These are phyloP conservation scores for Termitomyces titanicus DNA, from an alignment of 768 basidiomycete species.

Conservation along the genomic window DNA sequence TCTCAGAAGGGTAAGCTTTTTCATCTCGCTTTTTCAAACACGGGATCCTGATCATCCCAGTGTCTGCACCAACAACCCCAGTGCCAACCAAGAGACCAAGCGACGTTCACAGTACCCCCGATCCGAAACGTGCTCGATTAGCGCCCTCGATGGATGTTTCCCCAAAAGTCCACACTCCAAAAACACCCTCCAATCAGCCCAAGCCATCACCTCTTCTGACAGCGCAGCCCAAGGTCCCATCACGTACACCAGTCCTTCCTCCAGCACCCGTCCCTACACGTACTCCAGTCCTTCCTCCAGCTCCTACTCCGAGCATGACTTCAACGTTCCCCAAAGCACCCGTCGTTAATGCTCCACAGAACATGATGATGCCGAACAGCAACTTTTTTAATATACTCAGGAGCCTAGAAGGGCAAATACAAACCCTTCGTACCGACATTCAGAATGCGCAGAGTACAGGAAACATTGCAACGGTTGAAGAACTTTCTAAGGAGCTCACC, in stretches of 20 bases:
- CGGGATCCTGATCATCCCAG: not conserved
- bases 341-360: not conserved
- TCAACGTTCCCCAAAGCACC: not conserved
- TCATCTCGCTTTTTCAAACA: no score
- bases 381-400: not conserved
- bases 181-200: constrained; percentile 20
- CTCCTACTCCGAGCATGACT: not conserved
- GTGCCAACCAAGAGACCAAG: constrained; percentile 36
- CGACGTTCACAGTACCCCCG: constrained; percentile 34
- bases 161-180: constrained; percentile 18
- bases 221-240: constrained; percentile 15
- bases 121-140: constrained; percentile 42
- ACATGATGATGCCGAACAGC: not conserved
- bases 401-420: constrained; percentile 7
- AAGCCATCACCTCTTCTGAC: constrained; percentile 18
- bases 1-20: constrained; percentile 24
- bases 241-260: constrained; percentile 15
- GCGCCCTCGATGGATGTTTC: constrained; percentile 20
- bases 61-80: not conserved
- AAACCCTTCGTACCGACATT: not conserved
- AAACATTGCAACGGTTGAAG: constrained; percentile 3
- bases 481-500: constrained; percentile 10
- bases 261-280: constrained; percentile 9
- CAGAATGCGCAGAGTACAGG: constrained; percentile 11
- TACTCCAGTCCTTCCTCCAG: constrained; percentile 3